These are phyloP conservation scores for Sugiyamaella neomexicana DNA, from an alignment of 1,139 yeast species.

Conservation along the genomic window DNA sequence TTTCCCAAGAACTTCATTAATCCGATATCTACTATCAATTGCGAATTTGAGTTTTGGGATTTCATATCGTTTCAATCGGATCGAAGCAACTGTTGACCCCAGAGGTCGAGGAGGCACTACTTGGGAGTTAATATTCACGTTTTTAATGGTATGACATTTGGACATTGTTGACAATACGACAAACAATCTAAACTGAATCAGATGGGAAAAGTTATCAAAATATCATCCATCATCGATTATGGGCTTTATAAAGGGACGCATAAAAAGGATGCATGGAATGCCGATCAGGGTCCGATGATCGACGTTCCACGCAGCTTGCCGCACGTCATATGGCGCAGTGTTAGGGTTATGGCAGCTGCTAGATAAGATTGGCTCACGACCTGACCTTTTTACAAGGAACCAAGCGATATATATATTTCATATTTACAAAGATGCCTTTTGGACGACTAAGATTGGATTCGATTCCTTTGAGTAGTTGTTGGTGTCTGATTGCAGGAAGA, in stretches of 20 bases:
- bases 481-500: not conserved
- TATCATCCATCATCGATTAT: too few species aligned
- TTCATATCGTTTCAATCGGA: conserved; percentile 2
- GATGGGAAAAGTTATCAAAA: not conserved
- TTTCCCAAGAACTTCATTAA: conserved; percentile 64
- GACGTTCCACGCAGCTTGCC: not conserved
- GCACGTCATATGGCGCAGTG: not conserved
- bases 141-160: not conserved
- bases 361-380: too few species aligned
- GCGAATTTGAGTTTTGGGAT: conserved; percentile 45
- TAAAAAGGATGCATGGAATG: not conserved
- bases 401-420: too few species aligned
- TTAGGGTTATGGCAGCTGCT: too few species aligned
- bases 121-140: not conserved
- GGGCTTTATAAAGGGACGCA: not conserved
- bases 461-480: not conserved
- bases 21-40: conserved; percentile 61
- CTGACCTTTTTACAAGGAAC: too few species aligned
- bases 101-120: conserved; percentile 3
- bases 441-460: not conserved
- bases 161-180: not conserved
- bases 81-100: conserved; percentile 9
- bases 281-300: not conserved
- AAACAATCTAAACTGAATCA: too few species aligned
- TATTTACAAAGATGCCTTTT: not conserved